Conservation (phyloP, 148 eudicot species). For the Rhododendron ferrugineum region DNA sequence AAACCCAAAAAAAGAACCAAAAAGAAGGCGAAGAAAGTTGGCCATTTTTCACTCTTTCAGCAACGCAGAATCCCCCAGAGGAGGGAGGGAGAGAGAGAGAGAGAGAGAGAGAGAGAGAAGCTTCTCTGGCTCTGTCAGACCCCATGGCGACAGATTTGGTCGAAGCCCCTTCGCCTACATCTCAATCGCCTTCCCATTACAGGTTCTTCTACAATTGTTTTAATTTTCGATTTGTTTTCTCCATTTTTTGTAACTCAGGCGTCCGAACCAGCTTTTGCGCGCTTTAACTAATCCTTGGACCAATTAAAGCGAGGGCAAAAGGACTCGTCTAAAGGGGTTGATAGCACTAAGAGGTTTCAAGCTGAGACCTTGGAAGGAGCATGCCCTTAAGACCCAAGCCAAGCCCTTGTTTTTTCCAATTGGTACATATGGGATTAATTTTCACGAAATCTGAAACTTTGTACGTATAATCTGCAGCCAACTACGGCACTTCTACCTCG, state of each 20-base stretch:
- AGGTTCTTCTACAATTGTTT: conserved; percentile 8
- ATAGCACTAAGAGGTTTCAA: no score
- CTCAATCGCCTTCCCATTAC: conserved; percentile 34
- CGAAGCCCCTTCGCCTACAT: conserved; percentile 43
- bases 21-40: not conserved
- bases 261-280: no score
- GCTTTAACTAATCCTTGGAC: no score
- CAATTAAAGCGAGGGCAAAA: no score
- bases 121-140: not conserved
- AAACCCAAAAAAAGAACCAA: not conserved
- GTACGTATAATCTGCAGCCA: conserved; percentile 33
- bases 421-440: not conserved
- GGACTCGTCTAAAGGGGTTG: no score
- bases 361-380: no score
- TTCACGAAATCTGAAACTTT: not conserved
- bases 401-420: not conserved
- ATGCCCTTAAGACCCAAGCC: no score
- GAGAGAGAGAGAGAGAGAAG: not conserved
- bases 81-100: not conserved
- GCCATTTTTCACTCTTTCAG: not conserved
- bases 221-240: conserved; percentile 4
- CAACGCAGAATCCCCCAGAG: not conserved
- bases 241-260: no score
- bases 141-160: conserved; percentile 34
- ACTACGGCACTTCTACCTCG: conserved; percentile 87